These are phyloP conservation scores for Axilococcus clingmanii DNA, from an alignment of 139 green algal species.

Conservation along the genomic window DNA sequence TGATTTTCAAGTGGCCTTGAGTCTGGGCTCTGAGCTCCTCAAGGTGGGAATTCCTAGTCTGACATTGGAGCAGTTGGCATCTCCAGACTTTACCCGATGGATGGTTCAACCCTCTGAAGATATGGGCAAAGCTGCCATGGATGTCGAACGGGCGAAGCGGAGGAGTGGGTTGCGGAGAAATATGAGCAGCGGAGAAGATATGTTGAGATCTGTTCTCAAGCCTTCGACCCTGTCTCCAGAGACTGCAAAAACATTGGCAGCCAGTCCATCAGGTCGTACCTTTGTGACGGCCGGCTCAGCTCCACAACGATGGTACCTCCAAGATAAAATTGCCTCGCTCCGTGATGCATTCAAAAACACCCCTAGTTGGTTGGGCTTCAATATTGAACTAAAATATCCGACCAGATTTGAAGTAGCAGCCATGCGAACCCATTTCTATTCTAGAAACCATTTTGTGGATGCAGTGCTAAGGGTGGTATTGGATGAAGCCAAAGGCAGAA, in stretches of 20 bases:
- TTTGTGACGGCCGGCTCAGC: conserved; percentile 11
- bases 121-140: conserved; percentile 1
- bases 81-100: conserved; percentile 14
- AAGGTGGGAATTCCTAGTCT: conserved; percentile 23
- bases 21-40: conserved; percentile 19
- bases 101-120: conserved; percentile 7
- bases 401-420: conserved; percentile 17
- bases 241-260: neutral
- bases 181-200: conserved; percentile 29
- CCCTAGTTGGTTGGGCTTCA: conserved; percentile 35
- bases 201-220: conserved; percentile 23
- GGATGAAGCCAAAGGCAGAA: conserved; percentile 20
- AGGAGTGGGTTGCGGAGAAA: conserved; percentile 22
- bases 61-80: conserved; percentile 20
- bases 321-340: conserved; percentile 19
- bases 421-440: conserved; percentile 19
- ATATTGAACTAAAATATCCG: conserved; percentile 47
- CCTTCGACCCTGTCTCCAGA: conserved; percentile 6
- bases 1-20: conserved; percentile 33
- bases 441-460: conserved; percentile 37
- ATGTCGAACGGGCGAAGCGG: conserved; percentile 10
- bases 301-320: neutral
- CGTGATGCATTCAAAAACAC: conserved; percentile 30
- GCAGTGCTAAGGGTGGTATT: conserved; percentile 30
- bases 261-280: conserved; percentile 5